Base-by-base conservation (phyloP, 2,329 filamentous ascomycete genomes). In the Trichoderma sp. region DNA sequence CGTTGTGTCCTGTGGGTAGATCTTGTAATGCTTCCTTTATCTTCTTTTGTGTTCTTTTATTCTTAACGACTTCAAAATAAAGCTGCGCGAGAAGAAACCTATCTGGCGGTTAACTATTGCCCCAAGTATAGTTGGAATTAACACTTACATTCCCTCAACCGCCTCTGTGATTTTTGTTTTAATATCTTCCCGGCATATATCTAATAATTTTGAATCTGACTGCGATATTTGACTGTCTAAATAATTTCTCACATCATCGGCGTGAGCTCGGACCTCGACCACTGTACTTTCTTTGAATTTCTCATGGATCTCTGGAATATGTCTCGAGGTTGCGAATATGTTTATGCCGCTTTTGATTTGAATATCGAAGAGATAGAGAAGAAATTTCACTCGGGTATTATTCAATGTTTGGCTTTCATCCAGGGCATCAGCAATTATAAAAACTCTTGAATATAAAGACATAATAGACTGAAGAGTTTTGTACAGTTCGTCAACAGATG, bases 1-100 rank as follows among this genome's bases (percentile, higher is more conserved):
- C 1, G 4, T n/a, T 5, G 0, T 5, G 18, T 9, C 18, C 18
- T 0, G 1, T 50, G 4, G 41, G 7, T 8, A 50, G 4, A 2
- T 50, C 0, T 0, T 12, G 11, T 21, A 50, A 21, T 21, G 1
- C 9, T 6, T 50, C 8, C 1, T n/a, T 21, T 50, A 50, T 50
- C 8, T 12, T 12, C 2, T 21, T 21, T 21, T 21, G 45, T 1
- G 45, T 21, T 1, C n/a, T 50, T 50, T 50, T 50, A 6, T 2
- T 3, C 2, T 21, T 50, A 3, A 50, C 1, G 9, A 6, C 4
- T 1, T 11, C 8, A n/a, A 50, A 21, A 2, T n/a, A 21, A 21
- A 50, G 45, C 45, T 6, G 8, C n/a, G 45, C 45, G 9, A 21
- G 45, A 21, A 50, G n/a, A 0, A 50, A 50, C 18, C 45, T 50